A percentile compares a stretch with the other conserved stretches of the same genome.
Conservation (phyloP, 1,139 yeast species). For the Pichia sp. region DNA sequence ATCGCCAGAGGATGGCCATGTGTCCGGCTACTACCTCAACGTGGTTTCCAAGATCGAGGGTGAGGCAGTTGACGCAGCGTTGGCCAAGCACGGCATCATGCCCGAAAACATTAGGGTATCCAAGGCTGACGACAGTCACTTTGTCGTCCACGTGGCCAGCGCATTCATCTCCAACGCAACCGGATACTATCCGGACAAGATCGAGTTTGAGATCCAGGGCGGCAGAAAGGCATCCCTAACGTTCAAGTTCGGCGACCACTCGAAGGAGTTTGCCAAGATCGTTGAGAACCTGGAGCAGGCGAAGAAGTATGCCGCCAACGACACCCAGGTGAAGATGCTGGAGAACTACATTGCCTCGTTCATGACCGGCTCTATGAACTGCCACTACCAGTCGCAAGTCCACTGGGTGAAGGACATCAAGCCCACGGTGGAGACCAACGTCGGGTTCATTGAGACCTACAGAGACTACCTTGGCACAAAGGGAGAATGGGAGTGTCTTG, state of each 20-base stretch:
- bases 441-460: conserved; percentile 89
- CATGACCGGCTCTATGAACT: conserved; percentile 76
- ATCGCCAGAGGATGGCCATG: conserved; percentile 72
- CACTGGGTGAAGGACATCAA: conserved; percentile 85
- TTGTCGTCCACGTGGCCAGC: conserved; percentile 60
- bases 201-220: conserved; percentile 33
- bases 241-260: conserved; percentile 76
- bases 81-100: conserved; percentile 59
- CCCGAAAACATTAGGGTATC: conserved; percentile 81
- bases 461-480: conserved; percentile 89
- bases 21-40: conserved; percentile 65
- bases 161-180: conserved; percentile 42
- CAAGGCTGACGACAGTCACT: conserved; percentile 43
- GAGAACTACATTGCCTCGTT: conserved; percentile 65
- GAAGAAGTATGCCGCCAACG: conserved; percentile 62
- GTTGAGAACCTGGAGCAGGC: conserved; percentile 57
- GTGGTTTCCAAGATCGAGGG: conserved; percentile 55
- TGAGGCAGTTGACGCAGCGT: conserved; percentile 58
- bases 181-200: conserved; percentile 40
- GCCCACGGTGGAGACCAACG: conserved; percentile 78
- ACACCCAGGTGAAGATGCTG: conserved; percentile 63
- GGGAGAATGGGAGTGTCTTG: conserved; percentile 92
- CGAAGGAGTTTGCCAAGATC: conserved; percentile 56
- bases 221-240: conserved; percentile 37
- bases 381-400: conserved; percentile 79